phyloP scores from a whole-genome alignment of 345 rosid species.

The Eucalyptus tenuipes region DNA sequence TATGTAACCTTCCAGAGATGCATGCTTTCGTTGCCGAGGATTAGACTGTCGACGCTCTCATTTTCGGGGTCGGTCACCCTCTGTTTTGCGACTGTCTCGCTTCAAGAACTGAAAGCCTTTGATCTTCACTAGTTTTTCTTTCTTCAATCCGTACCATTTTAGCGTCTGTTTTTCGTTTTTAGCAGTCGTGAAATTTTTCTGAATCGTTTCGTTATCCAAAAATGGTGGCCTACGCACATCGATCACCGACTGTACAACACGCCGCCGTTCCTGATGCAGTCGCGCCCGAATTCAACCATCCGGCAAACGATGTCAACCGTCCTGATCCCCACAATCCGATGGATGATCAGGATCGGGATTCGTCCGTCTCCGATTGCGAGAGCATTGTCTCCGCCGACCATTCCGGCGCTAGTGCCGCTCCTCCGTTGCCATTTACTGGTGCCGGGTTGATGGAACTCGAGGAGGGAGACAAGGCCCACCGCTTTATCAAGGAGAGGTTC shows the following conservation, averaged over 20 bases:
- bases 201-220: neutral
- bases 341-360: neutral
- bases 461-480: slow-evolving; percentile 41
- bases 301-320: neutral
- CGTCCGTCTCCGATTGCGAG: slow-evolving; percentile 53
- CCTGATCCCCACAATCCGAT: neutral
- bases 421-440: neutral
- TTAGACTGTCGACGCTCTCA: no score
- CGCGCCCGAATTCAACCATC: neutral
- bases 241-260: neutral
- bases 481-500: slow-evolving; percentile 31
- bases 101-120: neutral
- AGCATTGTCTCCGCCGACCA: slow-evolving; percentile 14
- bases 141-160: neutral
- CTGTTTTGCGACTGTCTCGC: neutral
- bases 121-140: neutral
- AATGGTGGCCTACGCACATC: neutral
- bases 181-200: neutral
- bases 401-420: neutral
- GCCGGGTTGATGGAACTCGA: slow-evolving; percentile 22
- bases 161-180: neutral
- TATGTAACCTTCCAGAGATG: neutral
- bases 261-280: neutral
- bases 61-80: no score
- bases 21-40: neutral